Evolutionary conservation across 805 yeast genomes (phyloP), one percentile per base, ranked within the genome.

Genomic region (Yarrowia deformans): DNA sequence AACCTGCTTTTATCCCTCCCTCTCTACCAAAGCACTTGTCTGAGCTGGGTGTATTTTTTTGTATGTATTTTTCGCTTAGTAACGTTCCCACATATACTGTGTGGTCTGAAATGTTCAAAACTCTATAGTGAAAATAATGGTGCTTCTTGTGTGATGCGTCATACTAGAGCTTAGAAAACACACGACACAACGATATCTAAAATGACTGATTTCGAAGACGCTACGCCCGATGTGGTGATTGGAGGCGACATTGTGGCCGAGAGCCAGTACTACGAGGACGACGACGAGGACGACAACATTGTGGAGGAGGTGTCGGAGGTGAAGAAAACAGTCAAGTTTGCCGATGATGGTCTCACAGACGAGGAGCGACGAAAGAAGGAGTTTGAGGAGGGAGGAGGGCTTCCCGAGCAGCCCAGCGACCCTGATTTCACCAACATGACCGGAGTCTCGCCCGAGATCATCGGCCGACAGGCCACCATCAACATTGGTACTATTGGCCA

Each of bases 401-500:
- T 95, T 70, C 99, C 99, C 69, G 97, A 90, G 79, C 99, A 95
- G 81, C 97, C 97, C 70, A 89, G 85, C 48, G 83, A 91, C 81
- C 97, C 97, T 70, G 97, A 93, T 78, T 90, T 94, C 76, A 73
- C 90, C 49, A 78, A 82, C 73, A 82, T 95, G 81, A 91, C 94
- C 60, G 98, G 99, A 42, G 83, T 91, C 72, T 89, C 96, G 8
- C 95, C 97, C 68, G 99, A 93, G 77, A 96, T 95, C 78, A 95
- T 95, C 82, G 78, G 74, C 68, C 90, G 99, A 86, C 99, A 95
- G 83, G 99, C 99, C 72, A 95, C 99, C 63, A 92, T 95, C 79
- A 95, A 95, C 81, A 95, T 95, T 77, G 99, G 99, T 81, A 92
- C 97, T 70, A 92, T 92, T 79, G 97, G 97, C 71, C 97, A 91